Evolutionary conservation across 2,329 filamentous ascomycete species (phyloP), one percentile per base, ranked within the genome.

Genomic region (Macrophomina pseudophaseolina): DNA sequence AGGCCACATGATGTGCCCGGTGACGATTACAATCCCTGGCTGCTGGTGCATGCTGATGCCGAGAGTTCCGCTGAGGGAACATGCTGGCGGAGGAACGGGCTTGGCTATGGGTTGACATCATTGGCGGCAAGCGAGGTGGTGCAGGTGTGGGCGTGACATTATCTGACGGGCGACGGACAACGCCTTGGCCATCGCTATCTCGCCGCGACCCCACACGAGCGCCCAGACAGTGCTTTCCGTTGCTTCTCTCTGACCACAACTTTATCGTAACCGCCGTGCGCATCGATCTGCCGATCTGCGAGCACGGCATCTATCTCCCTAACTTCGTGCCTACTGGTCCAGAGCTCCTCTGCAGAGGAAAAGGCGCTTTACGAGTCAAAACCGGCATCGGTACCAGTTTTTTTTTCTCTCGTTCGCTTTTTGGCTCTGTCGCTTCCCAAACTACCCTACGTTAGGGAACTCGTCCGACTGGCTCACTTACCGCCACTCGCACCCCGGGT

Each of bases 221-320:
- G 56, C 56, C 56, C 56, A 60, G 56, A 48, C 56, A 18, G 30
- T 18, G 40, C 52, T 33, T 23, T 40, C 40, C 54, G 23, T 40
- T 60, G 56, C 58, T 62, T 62, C 44, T 62, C 44, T 62, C 44
- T 62, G 58, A 62, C 58, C 58, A 62, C 58, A n/a, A 62, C 44
- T 62, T 62, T 62, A 49, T 49, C 58, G 58, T 62, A 62, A 62
- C 58, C 49, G 58, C 58, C 44, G 44, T n/a, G 28, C 14, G 7
- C 44, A 18, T 16, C 56, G 28, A 38, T 62, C 44, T 62, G 58
- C 58, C 58, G 44, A 62, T 62, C 58, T 18, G 8, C 44, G 32
- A 62, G 11, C 58, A 32, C 30, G 30, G 46, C 44, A 33, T 38
- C 44, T 49, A 11, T 49, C 30, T n/a, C 30, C 7, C n/a, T 16